Base-by-base conservation (phyloP, 1,284 basidiomycete species). In the Kalmanozyma brasiliensis region DNA sequence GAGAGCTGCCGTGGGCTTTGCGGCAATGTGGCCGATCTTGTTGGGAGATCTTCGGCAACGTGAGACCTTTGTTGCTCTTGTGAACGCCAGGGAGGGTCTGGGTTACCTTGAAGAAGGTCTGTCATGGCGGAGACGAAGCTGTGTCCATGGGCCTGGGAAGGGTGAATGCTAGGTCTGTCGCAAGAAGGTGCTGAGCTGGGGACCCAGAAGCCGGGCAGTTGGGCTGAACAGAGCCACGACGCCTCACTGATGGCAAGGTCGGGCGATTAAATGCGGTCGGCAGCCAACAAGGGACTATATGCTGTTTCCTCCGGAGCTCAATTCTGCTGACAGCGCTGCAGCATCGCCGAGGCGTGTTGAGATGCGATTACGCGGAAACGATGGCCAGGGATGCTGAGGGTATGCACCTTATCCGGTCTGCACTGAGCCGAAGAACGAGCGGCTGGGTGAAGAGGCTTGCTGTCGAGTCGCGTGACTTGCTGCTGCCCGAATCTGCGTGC, bases 101-200 rank as follows among this genome's bases (percentile, higher is more conserved):
- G 17, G 11, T 9, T 17, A n/a, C 10, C 16, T 29, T 16, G 35
- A 1, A 32, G 45, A 41, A 34, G 26, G 24, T 44, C 57, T 26
- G 44, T 52, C 57, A 60, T 60, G 40, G 16, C 36, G 56, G n/a
- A 30, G 8, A 23, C 23, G 11, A 13, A 33, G 29, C 20, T 24
- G 33, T 1, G 16, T 26, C 11, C n/a, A 2, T 14, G 14, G 4
- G 7, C 43, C 20, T 13, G 19, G 33, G 32, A n/a, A 8, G 8
- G 11, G 2, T 29, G 23, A 22, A 34, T 36, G 42, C 8, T n/a
- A n/a, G n/a, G n/a, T n/a, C n/a, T n/a, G n/a, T n/a, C n/a, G n/a
- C n/a, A n/a, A n/a, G n/a, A n/a, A n/a, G n/a, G n/a, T n/a, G n/a
- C n/a, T n/a, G n/a, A n/a, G n/a, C n/a, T n/a, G n/a, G n/a, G n/a